Percentiles rank a stretch among this genome's conserved stretches.
Evolutionary conservation across 345 rosid genomes (phyloP).

Genomic region (Linum lewisii): DNA sequence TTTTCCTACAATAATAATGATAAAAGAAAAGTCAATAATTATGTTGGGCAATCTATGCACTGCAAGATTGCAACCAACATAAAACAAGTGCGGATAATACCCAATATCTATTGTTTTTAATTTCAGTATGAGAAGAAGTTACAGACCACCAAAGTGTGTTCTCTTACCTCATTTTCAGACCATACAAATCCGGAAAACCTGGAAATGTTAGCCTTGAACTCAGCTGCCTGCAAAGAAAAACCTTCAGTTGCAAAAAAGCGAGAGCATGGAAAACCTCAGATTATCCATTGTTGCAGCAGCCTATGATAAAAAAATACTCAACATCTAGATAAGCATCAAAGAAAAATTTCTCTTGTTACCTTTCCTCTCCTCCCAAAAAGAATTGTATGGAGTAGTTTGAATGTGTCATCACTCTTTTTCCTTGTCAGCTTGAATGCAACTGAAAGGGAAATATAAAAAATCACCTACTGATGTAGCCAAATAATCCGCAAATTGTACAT

Average conservation of each 20-base stretch:
- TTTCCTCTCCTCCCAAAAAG: slow-evolving; percentile 81
- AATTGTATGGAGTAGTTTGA: slow-evolving; percentile 63
- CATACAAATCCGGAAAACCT: slow-evolving; percentile 90
- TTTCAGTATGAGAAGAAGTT: no score
- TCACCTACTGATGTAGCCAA: slow-evolving; percentile 7
- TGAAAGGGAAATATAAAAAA: slow-evolving; percentile 22
- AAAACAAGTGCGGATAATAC: no score
- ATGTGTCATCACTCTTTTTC: slow-evolving; percentile 67
- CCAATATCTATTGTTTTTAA: no score
- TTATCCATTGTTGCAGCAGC: neutral
- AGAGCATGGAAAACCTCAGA: slow-evolving; percentile 1
- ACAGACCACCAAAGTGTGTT: neutral
- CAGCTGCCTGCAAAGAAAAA: slow-evolving; percentile 62
- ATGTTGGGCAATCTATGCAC: no score
- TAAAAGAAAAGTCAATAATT: no score
- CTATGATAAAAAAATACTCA: neutral
- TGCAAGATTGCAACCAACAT: no score
- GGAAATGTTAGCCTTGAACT: slow-evolving; percentile 67
- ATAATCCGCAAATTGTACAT: no score
- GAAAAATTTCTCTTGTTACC: slow-evolving; percentile 31
- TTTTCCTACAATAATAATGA: slow-evolving; percentile 49
- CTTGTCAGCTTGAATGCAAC: slow-evolving; percentile 78
- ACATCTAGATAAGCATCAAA: neutral
- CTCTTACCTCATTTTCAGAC: slow-evolving; percentile 76
- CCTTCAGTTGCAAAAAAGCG: slow-evolving; percentile 14